phyloP scores from a whole-genome alignment of 495 filamentous ascomycete species.

The Annulohypoxylon stygium region DNA sequence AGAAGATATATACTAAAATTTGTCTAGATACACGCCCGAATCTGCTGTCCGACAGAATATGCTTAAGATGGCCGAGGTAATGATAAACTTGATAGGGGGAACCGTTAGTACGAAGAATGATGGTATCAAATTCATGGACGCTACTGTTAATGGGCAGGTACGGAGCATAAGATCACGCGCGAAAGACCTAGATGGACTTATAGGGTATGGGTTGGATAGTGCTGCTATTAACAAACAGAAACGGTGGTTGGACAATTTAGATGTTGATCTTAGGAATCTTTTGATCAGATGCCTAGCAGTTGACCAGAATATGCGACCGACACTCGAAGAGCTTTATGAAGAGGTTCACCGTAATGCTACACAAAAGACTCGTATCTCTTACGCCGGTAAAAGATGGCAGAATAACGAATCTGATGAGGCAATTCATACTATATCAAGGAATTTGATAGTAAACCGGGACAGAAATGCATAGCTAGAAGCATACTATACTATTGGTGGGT shows the following conservation, averaged over 20 bases:
- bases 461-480: too few species aligned
- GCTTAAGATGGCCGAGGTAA: constrained; percentile 19
- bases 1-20: neutral
- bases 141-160: constrained; percentile 11
- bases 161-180: constrained; percentile 30
- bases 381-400: constrained; percentile 25
- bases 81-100: constrained; percentile 40
- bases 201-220: neutral
- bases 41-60: constrained; percentile 25
- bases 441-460: neutral
- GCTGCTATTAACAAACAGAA: constrained; percentile 12
- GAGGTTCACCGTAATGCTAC: constrained; percentile 38
- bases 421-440: constrained; percentile 6
- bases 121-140: constrained; percentile 26
- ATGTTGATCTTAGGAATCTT: constrained; percentile 39
- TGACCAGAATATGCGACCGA: constrained; percentile 16
- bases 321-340: constrained; percentile 26
- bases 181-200: constrained; percentile 39
- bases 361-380: constrained; percentile 11
- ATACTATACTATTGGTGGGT: too few species aligned
- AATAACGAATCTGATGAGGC: constrained; percentile 34
- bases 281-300: constrained; percentile 29
- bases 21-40: neutral
- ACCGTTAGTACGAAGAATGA: neutral
- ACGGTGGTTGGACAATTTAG: constrained; percentile 32